Conservation (phyloP, 1,139 yeast genomes). For the Yamadazyma oceani region DNA sequence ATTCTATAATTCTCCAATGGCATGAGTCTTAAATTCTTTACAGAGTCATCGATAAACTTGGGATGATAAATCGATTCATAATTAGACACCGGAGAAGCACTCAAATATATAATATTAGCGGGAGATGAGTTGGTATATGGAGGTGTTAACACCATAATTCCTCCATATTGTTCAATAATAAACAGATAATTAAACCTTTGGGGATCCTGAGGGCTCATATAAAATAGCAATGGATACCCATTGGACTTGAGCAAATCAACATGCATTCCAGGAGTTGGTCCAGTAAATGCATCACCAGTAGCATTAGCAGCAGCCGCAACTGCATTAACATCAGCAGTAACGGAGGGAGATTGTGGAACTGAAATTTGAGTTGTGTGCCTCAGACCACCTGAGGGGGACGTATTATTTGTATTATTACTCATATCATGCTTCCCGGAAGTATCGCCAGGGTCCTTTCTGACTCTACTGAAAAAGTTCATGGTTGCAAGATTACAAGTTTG, state of each 20-base stretch:
- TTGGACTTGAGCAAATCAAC: constrained; percentile 2
- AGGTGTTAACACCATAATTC: constrained; percentile 25
- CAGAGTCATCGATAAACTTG: constrained; percentile 25
- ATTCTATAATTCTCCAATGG: constrained; percentile 6
- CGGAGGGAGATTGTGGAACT: background rate
- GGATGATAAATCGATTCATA: constrained; percentile 14
- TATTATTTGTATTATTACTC: too few relatives aligned
- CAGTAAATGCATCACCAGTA: background rate
- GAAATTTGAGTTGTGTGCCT: background rate
- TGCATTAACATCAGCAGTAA: background rate
- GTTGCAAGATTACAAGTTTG: background rate
- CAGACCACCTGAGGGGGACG: too few relatives aligned
- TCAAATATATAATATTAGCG: constrained; percentile 15
- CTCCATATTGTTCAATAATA: constrained; percentile 33
- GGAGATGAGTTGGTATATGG: constrained; percentile 14
- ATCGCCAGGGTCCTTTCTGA: background rate
- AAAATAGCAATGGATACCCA: constrained; percentile 11
- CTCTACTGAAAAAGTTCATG: constrained; percentile 1
- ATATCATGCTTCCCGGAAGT: too few relatives aligned
- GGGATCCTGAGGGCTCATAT: constrained; percentile 11
- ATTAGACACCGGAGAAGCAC: constrained; percentile 8
- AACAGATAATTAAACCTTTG: constrained; percentile 7
- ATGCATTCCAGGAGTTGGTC: background rate
- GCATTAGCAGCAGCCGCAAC: background rate
- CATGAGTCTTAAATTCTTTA: constrained; percentile 10